These are phyloP conservation scores for Phialophora macrospora DNA, from an alignment of 2,329 filamentous ascomycete genomes.

Conservation along the genomic window DNA sequence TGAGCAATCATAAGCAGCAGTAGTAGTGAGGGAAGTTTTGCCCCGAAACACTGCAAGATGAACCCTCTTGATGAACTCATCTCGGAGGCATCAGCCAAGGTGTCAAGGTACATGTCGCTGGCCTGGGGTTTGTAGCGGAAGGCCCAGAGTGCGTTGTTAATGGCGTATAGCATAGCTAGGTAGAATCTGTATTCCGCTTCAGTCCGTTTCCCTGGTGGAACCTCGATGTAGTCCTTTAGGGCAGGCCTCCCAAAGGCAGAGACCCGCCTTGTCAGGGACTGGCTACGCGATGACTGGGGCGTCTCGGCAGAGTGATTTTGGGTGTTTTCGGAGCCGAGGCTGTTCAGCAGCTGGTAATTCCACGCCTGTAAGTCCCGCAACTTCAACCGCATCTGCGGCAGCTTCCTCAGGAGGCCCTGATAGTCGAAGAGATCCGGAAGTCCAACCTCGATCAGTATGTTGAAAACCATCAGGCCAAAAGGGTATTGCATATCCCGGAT, in stretches of 20 bases:
- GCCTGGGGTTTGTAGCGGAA: background rate
- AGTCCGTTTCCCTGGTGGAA: background rate
- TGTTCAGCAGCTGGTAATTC: background rate
- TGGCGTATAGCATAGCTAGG: background rate
- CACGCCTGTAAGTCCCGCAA: constrained; percentile 1
- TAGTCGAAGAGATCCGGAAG: constrained; percentile 1
- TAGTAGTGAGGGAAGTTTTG: background rate
- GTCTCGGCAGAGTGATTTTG: background rate
- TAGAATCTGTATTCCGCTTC: constrained; percentile 1
- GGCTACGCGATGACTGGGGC: too few relatives aligned
- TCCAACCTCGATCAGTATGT: constrained; percentile 4
- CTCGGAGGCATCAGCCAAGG: background rate
- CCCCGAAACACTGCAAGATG: constrained; percentile 2
- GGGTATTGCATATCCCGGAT: constrained; percentile 1
- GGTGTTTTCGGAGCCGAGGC: background rate
- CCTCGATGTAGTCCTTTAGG: background rate
- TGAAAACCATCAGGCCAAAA: constrained; percentile 2
- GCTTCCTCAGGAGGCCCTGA: background rate
- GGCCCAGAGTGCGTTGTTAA: background rate
- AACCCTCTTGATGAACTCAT: background rate
- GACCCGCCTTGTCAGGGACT: background rate
- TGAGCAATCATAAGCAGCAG: background rate
- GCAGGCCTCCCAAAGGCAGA: background rate
- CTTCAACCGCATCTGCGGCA: constrained; percentile 4
- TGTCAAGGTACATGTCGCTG: background rate